Base-by-base conservation (phyloP, 2,329 filamentous ascomycete species). In the Bipolaris cookei region DNA sequence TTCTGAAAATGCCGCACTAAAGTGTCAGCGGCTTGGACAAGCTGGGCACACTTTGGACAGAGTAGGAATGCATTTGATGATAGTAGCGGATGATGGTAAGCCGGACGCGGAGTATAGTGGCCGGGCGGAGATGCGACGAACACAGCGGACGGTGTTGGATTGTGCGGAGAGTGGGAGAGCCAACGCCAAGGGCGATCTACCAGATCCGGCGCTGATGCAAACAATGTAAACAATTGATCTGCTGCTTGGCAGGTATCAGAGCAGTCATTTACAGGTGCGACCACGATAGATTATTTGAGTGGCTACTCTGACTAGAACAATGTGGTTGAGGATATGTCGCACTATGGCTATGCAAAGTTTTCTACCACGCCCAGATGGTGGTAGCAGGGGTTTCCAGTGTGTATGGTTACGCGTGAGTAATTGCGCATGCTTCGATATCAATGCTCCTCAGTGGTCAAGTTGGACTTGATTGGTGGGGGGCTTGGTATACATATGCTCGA, bases 171-270 rank as follows among this genome's bases (percentile, higher is more conserved):
- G 48, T 43, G 45, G 37, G 48, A 46, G 39, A 47, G 45, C 38
- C 47, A 61, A 56, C 49, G 59, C 62, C 59, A 58, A 64, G 62
- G 38, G 50, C 43, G 49, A 62, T 64, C 62, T 58, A 49, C 59
- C 44, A 30, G 41, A 51, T 57, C 47, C 47, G 45, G 45, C 42
- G 34, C 50, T 56, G 51, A 55, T 35, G 54, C 48, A 48, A 56
- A 57, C 58, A 47, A 55, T 35, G 54, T 45, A 48, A 56, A 57
- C 58, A 47, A 60, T 48, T 49, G 54, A 62, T 62, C 51, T 61
- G 34, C 59, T 41, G 42, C 49, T 51, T 50, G 53, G 51, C 51
- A 37, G 46, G 38, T 45, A 53, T 46, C 51, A 56, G 49, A 44
- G 13, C 21, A 45, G 46, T 14, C 30, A 21, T 37, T 43, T 39